A percentile compares a stretch with the other conserved stretches of the same genome.
These are phyloP conservation scores for Coniosporium apollinis DNA, from an alignment of 495 filamentous ascomycete genomes.

Conservation along the genomic window DNA sequence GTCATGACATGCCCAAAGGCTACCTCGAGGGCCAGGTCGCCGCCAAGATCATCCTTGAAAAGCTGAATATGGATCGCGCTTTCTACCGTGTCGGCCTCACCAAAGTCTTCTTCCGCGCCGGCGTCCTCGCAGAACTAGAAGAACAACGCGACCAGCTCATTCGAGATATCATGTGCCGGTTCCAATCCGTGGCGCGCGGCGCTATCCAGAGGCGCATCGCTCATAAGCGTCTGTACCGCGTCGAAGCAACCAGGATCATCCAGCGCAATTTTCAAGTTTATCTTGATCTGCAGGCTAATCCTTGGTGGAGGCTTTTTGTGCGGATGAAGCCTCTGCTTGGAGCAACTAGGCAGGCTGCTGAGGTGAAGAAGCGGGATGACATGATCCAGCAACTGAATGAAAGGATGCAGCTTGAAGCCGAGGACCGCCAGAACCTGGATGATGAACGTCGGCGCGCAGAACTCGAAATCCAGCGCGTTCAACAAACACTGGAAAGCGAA, in stretches of 20 bases:
- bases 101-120: constrained; percentile 96
- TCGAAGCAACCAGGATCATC: constrained; percentile 87
- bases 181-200: constrained; percentile 81
- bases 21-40: constrained; percentile 80
- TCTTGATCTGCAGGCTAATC: constrained; percentile 69
- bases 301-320: constrained; percentile 95
- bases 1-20: constrained; percentile 71
- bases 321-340: constrained; percentile 90
- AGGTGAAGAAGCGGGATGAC: constrained; percentile 88
- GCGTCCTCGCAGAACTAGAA: constrained; percentile 91
- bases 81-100: constrained; percentile 89
- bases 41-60: constrained; percentile 75
- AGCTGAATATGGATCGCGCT: constrained; percentile 63
- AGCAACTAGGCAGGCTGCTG: constrained; percentile 71
- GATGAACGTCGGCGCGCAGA: constrained; percentile 83
- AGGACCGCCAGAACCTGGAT: constrained; percentile 64
- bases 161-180: constrained; percentile 79
- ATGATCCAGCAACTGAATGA: constrained; percentile 72
- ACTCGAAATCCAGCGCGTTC: constrained; percentile 69
- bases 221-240: constrained; percentile 81
- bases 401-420: constrained; percentile 61
- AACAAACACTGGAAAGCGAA: constrained; percentile 89
- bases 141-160: constrained; percentile 87
- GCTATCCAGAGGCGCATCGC: constrained; percentile 76
- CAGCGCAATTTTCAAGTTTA: constrained; percentile 87